Percentiles rank a stretch among this genome's conserved stretches.
These are phyloP conservation scores for Penicillium tannophilum DNA, from an alignment of 495 filamentous ascomycete species.

Conservation along the genomic window DNA sequence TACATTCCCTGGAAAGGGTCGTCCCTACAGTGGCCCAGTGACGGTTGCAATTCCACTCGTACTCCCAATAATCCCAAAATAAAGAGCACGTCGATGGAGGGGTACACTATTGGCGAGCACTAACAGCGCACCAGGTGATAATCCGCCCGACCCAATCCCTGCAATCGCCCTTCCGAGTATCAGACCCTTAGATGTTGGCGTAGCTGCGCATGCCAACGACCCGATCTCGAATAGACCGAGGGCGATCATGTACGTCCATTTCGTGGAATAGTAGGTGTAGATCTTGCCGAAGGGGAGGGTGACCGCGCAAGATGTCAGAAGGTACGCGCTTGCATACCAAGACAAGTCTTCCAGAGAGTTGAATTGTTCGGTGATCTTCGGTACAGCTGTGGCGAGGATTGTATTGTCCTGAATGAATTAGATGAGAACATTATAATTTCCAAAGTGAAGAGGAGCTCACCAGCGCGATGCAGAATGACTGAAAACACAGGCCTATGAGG, in stretches of 20 bases:
- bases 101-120: conserved; percentile 81
- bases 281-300: conserved; percentile 76
- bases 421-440: neutral
- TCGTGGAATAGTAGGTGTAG: conserved; percentile 78
- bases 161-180: conserved; percentile 86
- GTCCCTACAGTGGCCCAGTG: conserved; percentile 65
- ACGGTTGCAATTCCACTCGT: conserved; percentile 81
- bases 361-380: conserved; percentile 80
- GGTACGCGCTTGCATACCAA: conserved; percentile 73
- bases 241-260: conserved; percentile 70
- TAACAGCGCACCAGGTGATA: conserved; percentile 79
- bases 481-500: conserved; percentile 59
- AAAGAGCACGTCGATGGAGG: conserved; percentile 68
- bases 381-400: conserved; percentile 85
- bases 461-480: conserved; percentile 66
- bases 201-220: conserved; percentile 74
- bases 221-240: conserved; percentile 82
- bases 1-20: neutral
- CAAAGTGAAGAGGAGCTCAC: conserved; percentile 30
- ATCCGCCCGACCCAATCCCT: conserved; percentile 77
- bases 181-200: conserved; percentile 71
- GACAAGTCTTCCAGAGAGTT: conserved; percentile 72
- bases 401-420: conserved; percentile 60
- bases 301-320: conserved; percentile 73
- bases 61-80: conserved; percentile 72